Percentiles rank a stretch among this genome's conserved stretches.
These are phyloP conservation scores for Malassezia pachydermatis DNA, from an alignment of 1,284 basidiomycete species.

Conservation along the genomic window DNA sequence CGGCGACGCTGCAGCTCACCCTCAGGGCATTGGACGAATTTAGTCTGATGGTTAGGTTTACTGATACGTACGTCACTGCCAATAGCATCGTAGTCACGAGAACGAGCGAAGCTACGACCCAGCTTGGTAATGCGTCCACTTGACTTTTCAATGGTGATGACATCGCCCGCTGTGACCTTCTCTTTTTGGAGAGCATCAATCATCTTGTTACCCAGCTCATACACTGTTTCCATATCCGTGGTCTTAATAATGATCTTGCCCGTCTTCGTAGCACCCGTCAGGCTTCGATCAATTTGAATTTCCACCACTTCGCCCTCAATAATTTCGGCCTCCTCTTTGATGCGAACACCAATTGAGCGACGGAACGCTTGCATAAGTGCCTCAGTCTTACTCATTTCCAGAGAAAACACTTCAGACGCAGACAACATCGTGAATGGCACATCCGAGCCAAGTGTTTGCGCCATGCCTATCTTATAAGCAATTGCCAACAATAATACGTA, in stretches of 20 bases:
- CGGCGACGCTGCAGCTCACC: conserved; percentile 95
- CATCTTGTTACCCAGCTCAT: conserved; percentile 98
- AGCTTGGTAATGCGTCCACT: conserved; percentile 92
- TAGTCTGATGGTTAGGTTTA: conserved; percentile 59
- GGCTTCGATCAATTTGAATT: conserved; percentile 90
- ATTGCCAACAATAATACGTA: background rate
- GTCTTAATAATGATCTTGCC: conserved; percentile 96
- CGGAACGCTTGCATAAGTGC: conserved; percentile 92
- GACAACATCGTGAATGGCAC: conserved; percentile 97
- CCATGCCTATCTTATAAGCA: conserved; percentile 60
- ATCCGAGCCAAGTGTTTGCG: conserved; percentile 80
- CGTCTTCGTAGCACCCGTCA: conserved; percentile 95
- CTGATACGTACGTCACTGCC: conserved; percentile 64
- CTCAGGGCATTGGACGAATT: conserved; percentile 93
- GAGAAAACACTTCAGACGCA: conserved; percentile 90
- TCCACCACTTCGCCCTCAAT: conserved; percentile 98
- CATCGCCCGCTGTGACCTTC: conserved; percentile 90
- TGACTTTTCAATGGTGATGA: conserved; percentile 92
- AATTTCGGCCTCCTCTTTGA: conserved; percentile 93
- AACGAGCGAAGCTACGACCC: conserved; percentile 85
- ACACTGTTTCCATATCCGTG: conserved; percentile 99
- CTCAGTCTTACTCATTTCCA: conserved; percentile 93
- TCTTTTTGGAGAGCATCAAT: conserved; percentile 93
- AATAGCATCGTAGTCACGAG: conserved; percentile 97
- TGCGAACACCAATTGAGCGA: conserved; percentile 86